Base-by-base conservation (phyloP, 2,329 filamentous ascomycete species). In the Grosmannia penicillata region DNA sequence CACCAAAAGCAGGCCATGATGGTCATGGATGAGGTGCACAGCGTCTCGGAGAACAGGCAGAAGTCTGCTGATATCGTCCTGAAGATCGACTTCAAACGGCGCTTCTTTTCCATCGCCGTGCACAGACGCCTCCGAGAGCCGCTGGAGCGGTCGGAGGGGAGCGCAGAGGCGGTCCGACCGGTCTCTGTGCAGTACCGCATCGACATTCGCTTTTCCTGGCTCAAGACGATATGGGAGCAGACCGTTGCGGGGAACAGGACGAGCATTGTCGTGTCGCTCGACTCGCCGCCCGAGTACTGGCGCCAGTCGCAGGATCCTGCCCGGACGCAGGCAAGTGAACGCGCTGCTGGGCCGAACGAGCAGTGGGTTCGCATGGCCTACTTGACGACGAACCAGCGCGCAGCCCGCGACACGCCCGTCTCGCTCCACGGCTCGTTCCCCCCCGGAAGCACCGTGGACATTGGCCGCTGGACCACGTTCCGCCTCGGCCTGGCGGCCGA, bases 381-480 rank as follows among this genome's bases (percentile, higher is more conserved):
- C 8, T 59, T 75, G 38, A 50, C 53, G 3, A 53, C 61, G 4
- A 48, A 63, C 31, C 44, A 50, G 1, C 44, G 55, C 4, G 45
- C 49, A 7, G 51, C 56, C 4, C 51, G 52, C 35, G 33, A 53
- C 5, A 47, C 57, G 9, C 58, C 61, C 0, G 50, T 68, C 1
- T 56, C 60, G 2, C 48, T 70, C 8, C 38, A 45, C 4, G 44
- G 42, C 3, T 15, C 19, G 19, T 48, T 45, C 14, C 54, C 59
- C 15, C 55, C 53, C 33, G 49, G 57, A 6, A 47, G 56, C 6
- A 59, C 60, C 18, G 59, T 72, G 17, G 62, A 75, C 41, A 58
- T 74, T 31, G 72, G 71, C 15, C 64, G 66, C 33, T 77, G 72
- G 70, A 73, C 64, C 9, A 65, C 66, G 0, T 67, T 75, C 40